Evolutionary conservation across 805 yeast species (phyloP).

Genomic region (Candida krabiensis): DNA sequence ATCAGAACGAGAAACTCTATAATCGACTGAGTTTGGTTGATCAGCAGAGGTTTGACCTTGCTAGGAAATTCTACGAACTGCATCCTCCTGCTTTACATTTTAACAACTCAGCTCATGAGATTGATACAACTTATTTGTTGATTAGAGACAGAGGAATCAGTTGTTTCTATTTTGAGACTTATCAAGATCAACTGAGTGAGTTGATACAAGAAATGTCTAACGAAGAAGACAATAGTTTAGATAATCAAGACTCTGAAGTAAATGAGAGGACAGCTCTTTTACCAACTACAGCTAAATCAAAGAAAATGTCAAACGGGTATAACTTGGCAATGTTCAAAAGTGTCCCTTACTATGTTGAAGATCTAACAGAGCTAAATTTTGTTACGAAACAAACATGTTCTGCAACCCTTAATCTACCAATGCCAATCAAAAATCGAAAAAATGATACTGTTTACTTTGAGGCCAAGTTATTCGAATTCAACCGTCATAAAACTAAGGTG

Average conservation of each 20-base stretch:
- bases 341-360: conserved; percentile 32
- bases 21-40: conserved; percentile 22
- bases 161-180: conserved; percentile 32
- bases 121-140: conserved; percentile 29
- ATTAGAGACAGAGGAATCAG: conserved; percentile 37
- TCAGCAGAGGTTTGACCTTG: conserved; percentile 25
- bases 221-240: conserved; percentile 10
- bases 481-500: conserved; percentile 48
- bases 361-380: conserved; percentile 33
- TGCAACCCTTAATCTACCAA: conserved; percentile 32
- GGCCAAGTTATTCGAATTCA: conserved; percentile 46
- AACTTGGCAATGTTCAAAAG: conserved; percentile 14
- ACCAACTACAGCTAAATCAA: conserved; percentile 11
- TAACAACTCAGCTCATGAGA: conserved; percentile 25
- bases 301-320: conserved; percentile 13
- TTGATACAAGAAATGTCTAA: conserved; percentile 20
- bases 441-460: conserved; percentile 68
- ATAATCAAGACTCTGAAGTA: conserved; percentile 3
- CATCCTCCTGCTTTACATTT: conserved; percentile 28
- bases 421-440: conserved; percentile 36
- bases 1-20: conserved; percentile 20
- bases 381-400: conserved; percentile 22
- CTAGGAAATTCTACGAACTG: conserved; percentile 21
- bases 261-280: conserved; percentile 22
- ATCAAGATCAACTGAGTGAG: conserved; percentile 30